Base-by-base conservation (phyloP, 2,329 filamentous ascomycete genomes). In the Ilyonectria robusta region DNA sequence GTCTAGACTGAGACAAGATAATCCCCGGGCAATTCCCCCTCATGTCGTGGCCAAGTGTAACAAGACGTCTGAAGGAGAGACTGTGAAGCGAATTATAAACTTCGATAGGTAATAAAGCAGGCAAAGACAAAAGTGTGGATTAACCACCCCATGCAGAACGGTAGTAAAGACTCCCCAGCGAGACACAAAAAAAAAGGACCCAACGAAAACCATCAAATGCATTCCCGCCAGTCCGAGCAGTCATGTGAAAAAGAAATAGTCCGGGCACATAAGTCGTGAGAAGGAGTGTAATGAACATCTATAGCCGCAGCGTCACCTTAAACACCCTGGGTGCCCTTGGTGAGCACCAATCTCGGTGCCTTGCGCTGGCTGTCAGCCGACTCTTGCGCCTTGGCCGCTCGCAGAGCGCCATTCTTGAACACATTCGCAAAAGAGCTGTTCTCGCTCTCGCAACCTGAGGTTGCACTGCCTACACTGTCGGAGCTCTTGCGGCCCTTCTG, bases 261-360 rank as follows among this genome's bases (percentile, higher is more conserved):
- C 73, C 76, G 75, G 77, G 78, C 76, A 76, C 80, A 73, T 81
- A 79, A 81, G 77, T 82, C 81, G 76, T 75, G 70, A 79, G 71
- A 75, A 70, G 69, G 64, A 67, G 62, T 65, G 64, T 62, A 65
- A 66, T 59, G 65, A 60, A 72, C 66, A 63, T 66, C 62, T 61
- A 56, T 23, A 61, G 71, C 61, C 62, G 58, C 67, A 69, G 73
- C 69, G 57, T 74, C 67, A 74, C 72, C 72, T 72, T 67, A 74
- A 70, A 68, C 73, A 68, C 67, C 62, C 17, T 70, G 54, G 5
- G 63, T 75, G 68, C 59, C 74, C 80, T 91, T 95, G 72, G 93
- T 95, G 72, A 98, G 88, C 72, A 98, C 92, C 78, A 97, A 89
- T 86, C 94, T 92, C 60, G 94, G 92, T 74, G 92, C 93, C 85